A percentile compares a stretch with the other conserved stretches of the same genome.
Evolutionary conservation across 129 eudicot species (phyloP).

Genomic region (Arctium minus): DNA sequence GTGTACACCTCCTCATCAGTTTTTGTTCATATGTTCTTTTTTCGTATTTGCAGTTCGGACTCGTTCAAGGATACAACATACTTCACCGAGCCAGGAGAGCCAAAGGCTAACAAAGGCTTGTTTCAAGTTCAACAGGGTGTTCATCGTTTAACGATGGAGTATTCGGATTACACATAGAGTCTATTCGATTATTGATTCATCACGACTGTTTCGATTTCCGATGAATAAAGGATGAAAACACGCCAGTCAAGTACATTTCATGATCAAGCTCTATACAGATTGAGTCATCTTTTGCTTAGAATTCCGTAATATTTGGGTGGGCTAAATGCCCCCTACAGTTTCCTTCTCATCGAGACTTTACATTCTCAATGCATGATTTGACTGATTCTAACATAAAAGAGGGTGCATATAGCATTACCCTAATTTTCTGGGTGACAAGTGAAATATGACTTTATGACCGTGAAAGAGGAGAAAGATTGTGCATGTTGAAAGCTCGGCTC

Average conservation of each 20-base stretch:
- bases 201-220: neutral
- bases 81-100: neutral
- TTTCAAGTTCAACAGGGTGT: conserved; percentile 16
- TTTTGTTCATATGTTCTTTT: neutral
- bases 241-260: neutral
- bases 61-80: conserved; percentile 19
- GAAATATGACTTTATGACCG: no score
- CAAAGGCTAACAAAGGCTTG: conserved; percentile 7
- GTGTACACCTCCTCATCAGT: neutral
- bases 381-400: no score
- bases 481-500: neutral
- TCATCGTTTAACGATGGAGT: neutral
- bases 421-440: neutral
- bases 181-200: no score
- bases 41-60: conserved; percentile 19
- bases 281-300: neutral
- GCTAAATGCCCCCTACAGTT: no score
- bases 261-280: neutral
- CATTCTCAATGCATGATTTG: no score
- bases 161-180: neutral
- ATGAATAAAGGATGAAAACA: neutral
- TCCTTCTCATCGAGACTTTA: no score
- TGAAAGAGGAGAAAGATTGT: no score
- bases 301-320: neutral
- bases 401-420: no score